These are phyloP conservation scores for Phytophthora cryptogea DNA, from an alignment of 352 stramenopile genomes.

Conservation along the genomic window DNA sequence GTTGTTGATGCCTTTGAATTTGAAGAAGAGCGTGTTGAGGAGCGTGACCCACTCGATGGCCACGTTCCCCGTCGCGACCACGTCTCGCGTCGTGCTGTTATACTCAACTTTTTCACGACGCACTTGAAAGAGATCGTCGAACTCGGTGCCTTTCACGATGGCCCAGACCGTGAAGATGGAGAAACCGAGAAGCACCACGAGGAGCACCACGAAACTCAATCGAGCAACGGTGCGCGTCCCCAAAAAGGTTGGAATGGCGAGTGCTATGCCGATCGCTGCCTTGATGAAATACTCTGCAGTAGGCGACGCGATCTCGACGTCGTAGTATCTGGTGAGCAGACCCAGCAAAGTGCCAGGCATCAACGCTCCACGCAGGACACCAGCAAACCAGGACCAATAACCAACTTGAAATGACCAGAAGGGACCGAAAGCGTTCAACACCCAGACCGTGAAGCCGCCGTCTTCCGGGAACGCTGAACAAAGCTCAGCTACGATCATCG, in stretches of 20 bases:
- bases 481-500: slow-evolving; percentile 92
- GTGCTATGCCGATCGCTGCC: slow-evolving; percentile 34
- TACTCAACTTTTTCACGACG: slow-evolving; percentile 34
- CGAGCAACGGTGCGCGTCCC: slow-evolving; percentile 42
- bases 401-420: slow-evolving; percentile 84
- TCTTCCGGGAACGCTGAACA: slow-evolving; percentile 88
- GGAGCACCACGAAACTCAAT: slow-evolving; percentile 32
- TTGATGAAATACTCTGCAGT: slow-evolving; percentile 41
- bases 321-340: slow-evolving; percentile 41
- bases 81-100: slow-evolving; percentile 20
- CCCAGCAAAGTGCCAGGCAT: slow-evolving; percentile 65
- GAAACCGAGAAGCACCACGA: slow-evolving; percentile 45
- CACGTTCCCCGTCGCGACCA: slow-evolving; percentile 32
- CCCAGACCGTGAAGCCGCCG: slow-evolving; percentile 88
- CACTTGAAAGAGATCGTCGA: slow-evolving; percentile 50
- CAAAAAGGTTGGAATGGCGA: slow-evolving; percentile 44
- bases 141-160: slow-evolving; percentile 26
- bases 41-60: slow-evolving; percentile 80
- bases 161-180: slow-evolving; percentile 55
- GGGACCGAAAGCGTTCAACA: slow-evolving; percentile 88
- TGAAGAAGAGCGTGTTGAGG: slow-evolving; percentile 96
- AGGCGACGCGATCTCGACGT: slow-evolving; percentile 31
- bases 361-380: slow-evolving; percentile 53
- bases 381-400: slow-evolving; percentile 82
- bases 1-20: slow-evolving; percentile 94